A percentile compares a stretch with the other conserved stretches of the same genome.
phyloP scores from a whole-genome alignment of 169 alveolate species.

The Amoebophrya sp. region DNA sequence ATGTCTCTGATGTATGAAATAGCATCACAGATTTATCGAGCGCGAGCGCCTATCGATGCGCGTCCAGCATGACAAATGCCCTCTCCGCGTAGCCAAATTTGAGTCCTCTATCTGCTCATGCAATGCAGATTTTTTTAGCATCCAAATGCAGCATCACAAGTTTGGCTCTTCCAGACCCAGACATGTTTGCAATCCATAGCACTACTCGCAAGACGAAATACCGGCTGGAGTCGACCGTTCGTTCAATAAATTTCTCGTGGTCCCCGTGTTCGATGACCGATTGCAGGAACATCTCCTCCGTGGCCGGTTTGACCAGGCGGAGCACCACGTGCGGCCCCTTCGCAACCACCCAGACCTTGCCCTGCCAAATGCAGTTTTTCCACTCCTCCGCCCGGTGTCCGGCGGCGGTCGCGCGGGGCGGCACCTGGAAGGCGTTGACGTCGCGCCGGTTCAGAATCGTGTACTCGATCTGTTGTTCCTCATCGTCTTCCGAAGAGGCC shows the following conservation, averaged over 20 bases:
- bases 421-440: not conserved
- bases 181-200: no score
- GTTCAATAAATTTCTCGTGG: not conserved
- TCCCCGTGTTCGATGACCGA: not conserved
- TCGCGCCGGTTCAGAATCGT: conserved; percentile 21
- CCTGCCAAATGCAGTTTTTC: not conserved
- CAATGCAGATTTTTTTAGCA: no score
- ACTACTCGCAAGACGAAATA: not conserved
- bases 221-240: not conserved
- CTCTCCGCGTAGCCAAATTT: no score
- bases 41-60: no score
- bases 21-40: no score
- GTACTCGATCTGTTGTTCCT: not conserved
- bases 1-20: no score
- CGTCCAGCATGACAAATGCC: no score
- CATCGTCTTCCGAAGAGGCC: not conserved
- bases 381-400: not conserved
- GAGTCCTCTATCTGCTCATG: no score
- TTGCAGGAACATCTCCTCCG: not conserved
- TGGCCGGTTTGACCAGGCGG: not conserved
- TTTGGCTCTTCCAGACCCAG: no score
- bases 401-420: not conserved
- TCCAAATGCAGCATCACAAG: no score
- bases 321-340: not conserved
- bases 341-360: not conserved